A percentile compares a stretch with the other conserved stretches of the same genome.
Conservation (phyloP, 495 filamentous ascomycete species). For the Tricharina praecox region DNA sequence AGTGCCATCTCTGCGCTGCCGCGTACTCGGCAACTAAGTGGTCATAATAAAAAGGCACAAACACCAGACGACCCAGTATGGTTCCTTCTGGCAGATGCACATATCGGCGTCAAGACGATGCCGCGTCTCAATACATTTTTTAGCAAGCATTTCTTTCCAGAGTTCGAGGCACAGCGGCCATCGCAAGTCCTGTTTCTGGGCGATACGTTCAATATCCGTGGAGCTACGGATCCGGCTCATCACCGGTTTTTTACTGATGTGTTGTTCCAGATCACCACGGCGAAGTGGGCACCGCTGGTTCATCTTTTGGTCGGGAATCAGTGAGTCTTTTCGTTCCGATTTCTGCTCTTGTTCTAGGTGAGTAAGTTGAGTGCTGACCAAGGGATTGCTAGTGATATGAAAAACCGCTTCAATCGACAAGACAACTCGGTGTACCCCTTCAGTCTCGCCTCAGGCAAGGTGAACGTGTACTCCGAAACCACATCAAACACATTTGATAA, state of each 20-base stretch:
- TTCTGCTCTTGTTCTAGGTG: too few relatives aligned
- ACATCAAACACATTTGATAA: not conserved
- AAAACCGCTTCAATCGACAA: slow-evolving; percentile 3
- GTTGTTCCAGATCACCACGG: not conserved
- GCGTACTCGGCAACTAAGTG: too few relatives aligned
- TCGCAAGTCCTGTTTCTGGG: slow-evolving; percentile 4
- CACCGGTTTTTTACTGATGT: slow-evolving; percentile 5
- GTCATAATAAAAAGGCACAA: too few relatives aligned
- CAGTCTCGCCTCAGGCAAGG: not conserved
- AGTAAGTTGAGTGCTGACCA: too few relatives aligned
- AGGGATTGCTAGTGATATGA: slow-evolving; percentile 6
- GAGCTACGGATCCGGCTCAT: slow-evolving; percentile 2
- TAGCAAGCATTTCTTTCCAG: not conserved
- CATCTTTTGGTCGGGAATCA: slow-evolving; percentile 8
- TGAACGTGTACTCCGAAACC: slow-evolving; percentile 1
- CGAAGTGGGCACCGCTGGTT: slow-evolving; percentile 2
- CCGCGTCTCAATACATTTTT: slow-evolving; percentile 3
- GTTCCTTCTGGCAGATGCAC: slow-evolving; percentile 6
- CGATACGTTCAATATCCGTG: slow-evolving; percentile 2
- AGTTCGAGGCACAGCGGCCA: not conserved
- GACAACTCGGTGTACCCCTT: slow-evolving; percentile 5
- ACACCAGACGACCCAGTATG: slow-evolving; percentile 1
- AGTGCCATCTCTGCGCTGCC: too few relatives aligned
- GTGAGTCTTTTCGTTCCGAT: slow-evolving; percentile 1
- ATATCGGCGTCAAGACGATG: not conserved